Base-by-base conservation (phyloP, 352 stramenopile genomes). In the Phytophthora pluvialis region DNA sequence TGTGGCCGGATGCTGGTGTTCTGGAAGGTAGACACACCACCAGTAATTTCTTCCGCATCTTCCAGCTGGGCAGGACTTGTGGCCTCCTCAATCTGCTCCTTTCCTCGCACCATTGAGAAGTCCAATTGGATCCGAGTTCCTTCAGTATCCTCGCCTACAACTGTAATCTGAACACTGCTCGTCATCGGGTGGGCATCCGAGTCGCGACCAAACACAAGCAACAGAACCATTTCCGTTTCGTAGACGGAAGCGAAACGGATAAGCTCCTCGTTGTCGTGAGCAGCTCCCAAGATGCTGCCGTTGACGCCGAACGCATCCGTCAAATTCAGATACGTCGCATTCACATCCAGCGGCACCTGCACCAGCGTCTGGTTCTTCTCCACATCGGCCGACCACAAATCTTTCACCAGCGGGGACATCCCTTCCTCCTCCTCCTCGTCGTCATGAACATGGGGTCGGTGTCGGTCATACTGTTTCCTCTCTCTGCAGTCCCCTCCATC, bases 401-500 rank as follows among this genome's bases (percentile, higher is more conserved):
- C 55, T 35, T 64, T 68, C 3, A 78, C 51, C 36, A 78, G 36
- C 2, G 70, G 66, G 7, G 66, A 73, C 33, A 78, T 18, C 35
- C 25, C 63, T 48, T 69, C 63, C 3, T 64, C 54, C 3, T 64
- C 54, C 16, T 73, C 64, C 4, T 66, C 46, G 0, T 60, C 46
- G 38, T 60, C 31, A 21, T 68, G n/a, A 43, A 47, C 45, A 53
- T 58, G 35, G 1, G 59, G 65, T 8, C 53, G 16, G 13, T 63
- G 39, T 48, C 54, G 31, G 7, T 69, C 45, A 29, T 77, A 40
- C 13, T 29, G 42, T 55, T 74, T 50, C 15, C 68, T 36, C 8
- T 75, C 73, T 58, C 73, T 74, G 53, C 90, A 96, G 53, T 97
- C 90, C 13, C 88, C 88, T 46, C 72, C 82, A 60, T 97, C 90